Percentiles rank a stretch among this genome's conserved stretches.
phyloP scores from a whole-genome alignment of 345 rosid species.

The Euphorbia tirucalli region DNA sequence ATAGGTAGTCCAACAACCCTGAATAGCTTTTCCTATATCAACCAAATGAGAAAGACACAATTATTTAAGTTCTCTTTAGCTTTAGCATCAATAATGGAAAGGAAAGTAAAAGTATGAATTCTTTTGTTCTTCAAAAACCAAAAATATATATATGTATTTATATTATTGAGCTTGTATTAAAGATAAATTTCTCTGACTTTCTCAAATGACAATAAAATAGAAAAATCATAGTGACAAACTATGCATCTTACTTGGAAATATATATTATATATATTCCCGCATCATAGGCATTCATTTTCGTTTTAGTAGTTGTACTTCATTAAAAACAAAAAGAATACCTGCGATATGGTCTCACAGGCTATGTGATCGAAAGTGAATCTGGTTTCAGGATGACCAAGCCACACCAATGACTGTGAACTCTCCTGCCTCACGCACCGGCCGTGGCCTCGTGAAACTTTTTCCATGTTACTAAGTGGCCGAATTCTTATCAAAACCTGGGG shows the following conservation, averaged over 20 bases:
- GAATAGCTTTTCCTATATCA: constrained; percentile 67
- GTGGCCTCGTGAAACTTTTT: constrained; percentile 63
- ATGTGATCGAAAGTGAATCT: constrained; percentile 93
- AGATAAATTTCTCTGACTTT: neutral
- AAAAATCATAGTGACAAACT: neutral
- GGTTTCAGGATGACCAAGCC: constrained; percentile 91
- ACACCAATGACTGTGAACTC: constrained; percentile 60
- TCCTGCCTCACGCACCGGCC: constrained; percentile 77
- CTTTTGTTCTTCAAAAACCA: neutral
- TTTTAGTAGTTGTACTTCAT: neutral
- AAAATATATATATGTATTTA: too few relatives aligned
- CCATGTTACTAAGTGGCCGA: constrained; percentile 64
- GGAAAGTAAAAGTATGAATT: neutral
- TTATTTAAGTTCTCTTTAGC: neutral
- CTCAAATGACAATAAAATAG: neutral
- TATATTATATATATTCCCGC: too few relatives aligned
- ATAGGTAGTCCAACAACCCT: constrained; percentile 77
- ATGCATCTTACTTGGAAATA: too few relatives aligned
- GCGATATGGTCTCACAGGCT: constrained; percentile 76
- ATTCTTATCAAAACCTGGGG: constrained; percentile 80
- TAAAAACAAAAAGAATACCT: constrained; percentile 37
- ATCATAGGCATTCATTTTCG: neutral
- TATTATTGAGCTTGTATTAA: neutral
- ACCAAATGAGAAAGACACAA: neutral
- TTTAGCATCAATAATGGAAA: neutral